Evolutionary conservation across 2,329 filamentous ascomycete species (phyloP).

Genomic region (Cytospora leucostoma): DNA sequence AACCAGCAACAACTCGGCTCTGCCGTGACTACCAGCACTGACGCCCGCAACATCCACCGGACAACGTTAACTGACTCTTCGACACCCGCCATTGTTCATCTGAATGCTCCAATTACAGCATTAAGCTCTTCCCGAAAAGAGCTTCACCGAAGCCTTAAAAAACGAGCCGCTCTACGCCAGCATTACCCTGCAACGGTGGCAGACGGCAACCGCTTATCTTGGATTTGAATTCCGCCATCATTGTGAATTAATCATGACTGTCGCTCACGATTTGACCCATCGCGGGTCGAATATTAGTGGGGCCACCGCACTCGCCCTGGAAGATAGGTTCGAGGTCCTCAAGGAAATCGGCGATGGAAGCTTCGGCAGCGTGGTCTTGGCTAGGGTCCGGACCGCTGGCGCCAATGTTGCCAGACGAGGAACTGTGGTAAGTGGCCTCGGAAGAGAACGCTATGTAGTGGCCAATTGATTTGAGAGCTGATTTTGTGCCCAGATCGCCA

Average conservation of each 20-base stretch:
- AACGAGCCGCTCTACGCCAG: constrained; percentile 23
- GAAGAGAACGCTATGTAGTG: background rate
- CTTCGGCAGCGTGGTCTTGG: constrained; percentile 93
- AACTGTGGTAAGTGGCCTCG: constrained; percentile 72
- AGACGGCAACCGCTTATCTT: constrained; percentile 29
- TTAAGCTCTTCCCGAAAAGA: constrained; percentile 27
- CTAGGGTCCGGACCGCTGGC: constrained; percentile 87
- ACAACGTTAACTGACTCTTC: constrained; percentile 18
- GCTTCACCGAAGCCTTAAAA: constrained; percentile 26
- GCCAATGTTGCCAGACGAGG: constrained; percentile 85
- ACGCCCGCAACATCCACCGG: constrained; percentile 8
- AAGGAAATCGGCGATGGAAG: constrained; percentile 99
- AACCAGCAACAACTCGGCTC: constrained; percentile 1
- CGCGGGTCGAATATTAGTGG: constrained; percentile 62
- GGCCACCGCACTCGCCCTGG: constrained; percentile 61
- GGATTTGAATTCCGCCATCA: constrained; percentile 12
- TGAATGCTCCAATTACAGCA: constrained; percentile 27
- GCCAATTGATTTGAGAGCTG: constrained; percentile 9
- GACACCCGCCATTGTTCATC: constrained; percentile 18
- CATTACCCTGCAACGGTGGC: constrained; percentile 13
- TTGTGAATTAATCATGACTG: constrained; percentile 63
- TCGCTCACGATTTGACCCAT: constrained; percentile 71
- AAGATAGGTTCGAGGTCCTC: constrained; percentile 93
- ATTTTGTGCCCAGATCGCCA: constrained; percentile 70
- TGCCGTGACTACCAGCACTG: constrained; percentile 8